Evolutionary conservation across 352 stramenopile genomes (phyloP).

Genomic region (Pythium phragmiticola): DNA sequence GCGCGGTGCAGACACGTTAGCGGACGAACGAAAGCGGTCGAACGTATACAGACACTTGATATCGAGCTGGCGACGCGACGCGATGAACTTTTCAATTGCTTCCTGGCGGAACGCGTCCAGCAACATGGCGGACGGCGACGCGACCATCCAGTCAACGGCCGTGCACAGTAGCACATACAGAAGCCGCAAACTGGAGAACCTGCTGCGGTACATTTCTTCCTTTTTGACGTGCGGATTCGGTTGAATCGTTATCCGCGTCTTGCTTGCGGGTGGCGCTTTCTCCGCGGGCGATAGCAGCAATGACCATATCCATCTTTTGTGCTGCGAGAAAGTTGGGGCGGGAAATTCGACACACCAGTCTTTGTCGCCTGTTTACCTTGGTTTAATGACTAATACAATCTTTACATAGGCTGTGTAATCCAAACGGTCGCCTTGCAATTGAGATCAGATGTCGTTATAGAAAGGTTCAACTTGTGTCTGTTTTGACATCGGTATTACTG

Average conservation of each 20-base stretch:
- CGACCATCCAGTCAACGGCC: neutral
- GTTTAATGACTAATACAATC: neutral
- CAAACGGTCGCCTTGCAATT: neutral
- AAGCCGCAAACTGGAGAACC: neutral
- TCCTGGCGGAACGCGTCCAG: neutral
- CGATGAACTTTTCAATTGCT: constrained; percentile 27
- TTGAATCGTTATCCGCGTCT: neutral
- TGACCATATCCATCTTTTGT: neutral
- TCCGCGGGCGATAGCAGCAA: neutral
- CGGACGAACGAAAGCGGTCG: constrained; percentile 20
- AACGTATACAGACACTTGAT: constrained; percentile 47
- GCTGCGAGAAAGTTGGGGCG: neutral
- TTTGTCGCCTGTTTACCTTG: neutral
- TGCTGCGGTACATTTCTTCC: neutral
- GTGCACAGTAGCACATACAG: neutral
- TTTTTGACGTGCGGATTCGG: neutral
- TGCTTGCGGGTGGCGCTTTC: neutral
- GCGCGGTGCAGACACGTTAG: constrained; percentile 2
- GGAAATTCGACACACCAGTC: neutral
- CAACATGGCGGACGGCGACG: neutral
- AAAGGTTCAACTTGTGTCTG: constrained; percentile 12
- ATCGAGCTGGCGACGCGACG: constrained; percentile 5
- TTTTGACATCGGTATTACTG: constrained; percentile 14
- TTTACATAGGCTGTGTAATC: no score
- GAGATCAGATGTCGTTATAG: neutral